Evolutionary conservation across 768 basidiomycete genomes (phyloP).

Genomic region (Leccinum rimulosum): DNA sequence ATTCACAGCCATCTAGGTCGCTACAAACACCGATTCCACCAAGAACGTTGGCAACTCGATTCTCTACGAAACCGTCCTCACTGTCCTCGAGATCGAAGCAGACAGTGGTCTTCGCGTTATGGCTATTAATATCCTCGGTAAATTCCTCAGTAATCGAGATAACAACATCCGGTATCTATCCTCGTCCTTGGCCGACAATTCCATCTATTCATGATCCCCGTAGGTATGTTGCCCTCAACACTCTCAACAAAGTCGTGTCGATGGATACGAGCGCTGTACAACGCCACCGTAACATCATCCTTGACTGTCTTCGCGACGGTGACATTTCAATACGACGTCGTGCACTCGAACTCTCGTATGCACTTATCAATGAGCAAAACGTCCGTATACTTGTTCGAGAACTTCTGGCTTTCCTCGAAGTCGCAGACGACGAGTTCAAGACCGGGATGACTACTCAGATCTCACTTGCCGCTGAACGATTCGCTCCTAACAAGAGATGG

Average conservation of each 20-base stretch:
- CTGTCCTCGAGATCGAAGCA: slow-evolving; percentile 95
- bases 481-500: slow-evolving; percentile 97
- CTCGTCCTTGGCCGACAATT: not conserved
- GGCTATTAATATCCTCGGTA: slow-evolving; percentile 99
- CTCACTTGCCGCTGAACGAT: slow-evolving; percentile 90
- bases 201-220: not conserved
- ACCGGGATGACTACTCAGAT: slow-evolving; percentile 97
- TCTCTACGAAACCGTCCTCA: slow-evolving; percentile 94
- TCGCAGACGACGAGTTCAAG: slow-evolving; percentile 99
- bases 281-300: slow-evolving; percentile 94
- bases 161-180: slow-evolving; percentile 92
- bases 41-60: slow-evolving; percentile 99
- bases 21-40: slow-evolving; percentile 96
- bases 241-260: slow-evolving; percentile 95
- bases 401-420: slow-evolving; percentile 92
- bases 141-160: slow-evolving; percentile 95
- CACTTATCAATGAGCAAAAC: slow-evolving; percentile 92
- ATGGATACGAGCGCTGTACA: slow-evolving; percentile 99
- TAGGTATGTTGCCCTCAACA: slow-evolving; percentile 97
- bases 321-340: slow-evolving; percentile 98
- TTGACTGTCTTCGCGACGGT: slow-evolving; percentile 99
- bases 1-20: slow-evolving; percentile 56
- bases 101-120: slow-evolving; percentile 94
- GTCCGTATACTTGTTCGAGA: slow-evolving; percentile 91
- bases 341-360: slow-evolving; percentile 95